These are phyloP conservation scores for Rehmannia glutinosa DNA, from an alignment of 257 asterid genomes.

Conservation along the genomic window DNA sequence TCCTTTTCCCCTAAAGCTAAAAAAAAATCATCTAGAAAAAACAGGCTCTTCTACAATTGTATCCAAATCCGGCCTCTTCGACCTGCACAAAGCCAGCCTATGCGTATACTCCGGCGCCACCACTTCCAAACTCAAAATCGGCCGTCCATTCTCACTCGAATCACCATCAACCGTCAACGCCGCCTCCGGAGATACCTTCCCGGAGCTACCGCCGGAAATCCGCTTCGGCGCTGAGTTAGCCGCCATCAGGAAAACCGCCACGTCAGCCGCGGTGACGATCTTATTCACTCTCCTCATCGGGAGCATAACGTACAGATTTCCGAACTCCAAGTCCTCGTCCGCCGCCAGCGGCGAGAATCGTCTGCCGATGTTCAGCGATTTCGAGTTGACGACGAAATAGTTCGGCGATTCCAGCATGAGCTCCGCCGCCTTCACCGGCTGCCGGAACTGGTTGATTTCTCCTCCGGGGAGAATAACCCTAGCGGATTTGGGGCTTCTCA, in stretches of 20 bases:
- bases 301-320: conserved; percentile 49
- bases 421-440: conserved; percentile 65
- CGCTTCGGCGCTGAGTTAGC: conserved; percentile 51
- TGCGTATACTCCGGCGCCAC: conserved; percentile 30
- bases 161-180: conserved; percentile 8
- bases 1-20: too few relatives aligned
- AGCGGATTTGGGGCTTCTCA: conserved; percentile 37
- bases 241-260: conserved; percentile 43
- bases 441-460: conserved; percentile 48
- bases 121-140: conserved; percentile 25
- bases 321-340: conserved; percentile 58
- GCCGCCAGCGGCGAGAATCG: conserved; percentile 63
- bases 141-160: conserved; percentile 20
- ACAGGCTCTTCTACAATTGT: conserved; percentile 49
- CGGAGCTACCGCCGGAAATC: conserved; percentile 28
- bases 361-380: conserved; percentile 38
- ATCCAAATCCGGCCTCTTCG: conserved; percentile 52
- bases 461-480: conserved; percentile 64
- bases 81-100: conserved; percentile 34
- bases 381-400: conserved; percentile 49
- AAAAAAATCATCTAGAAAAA: conserved; percentile 25
- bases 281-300: conserved; percentile 56
- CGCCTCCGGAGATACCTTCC: conserved; percentile 38
- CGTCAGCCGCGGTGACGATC: conserved; percentile 51
- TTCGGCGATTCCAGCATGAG: conserved; percentile 63